Percentiles rank a stretch among this genome's conserved stretches.
Evolutionary conservation across 345 rosid genomes (phyloP).

Genomic region (Nasturtium officinale): DNA sequence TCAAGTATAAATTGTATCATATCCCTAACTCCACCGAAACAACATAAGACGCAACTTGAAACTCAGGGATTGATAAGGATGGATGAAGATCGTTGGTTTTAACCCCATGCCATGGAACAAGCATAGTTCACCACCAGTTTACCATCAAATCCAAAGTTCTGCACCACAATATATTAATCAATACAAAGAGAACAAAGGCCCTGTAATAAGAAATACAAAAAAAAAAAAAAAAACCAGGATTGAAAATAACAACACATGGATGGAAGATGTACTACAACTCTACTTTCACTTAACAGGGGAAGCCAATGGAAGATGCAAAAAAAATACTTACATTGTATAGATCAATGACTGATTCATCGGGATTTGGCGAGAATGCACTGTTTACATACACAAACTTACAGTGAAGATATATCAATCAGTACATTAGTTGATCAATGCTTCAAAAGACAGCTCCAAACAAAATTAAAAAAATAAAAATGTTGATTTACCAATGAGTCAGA

Average conservation of each 20-base stretch:
- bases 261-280: neutral
- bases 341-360: slow-evolving; percentile 81
- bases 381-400: slow-evolving; percentile 83
- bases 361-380: slow-evolving; percentile 90
- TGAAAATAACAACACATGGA: neutral
- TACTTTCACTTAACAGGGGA: neutral
- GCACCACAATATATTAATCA: slow-evolving; percentile 32
- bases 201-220: too few species aligned
- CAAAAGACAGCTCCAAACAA: too few species aligned
- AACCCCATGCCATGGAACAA: slow-evolving; percentile 95
- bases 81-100: slow-evolving; percentile 23
- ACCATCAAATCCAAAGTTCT: slow-evolving; percentile 94
- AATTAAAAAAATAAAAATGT: slow-evolving; percentile 8
- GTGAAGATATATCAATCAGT: slow-evolving; percentile 28
- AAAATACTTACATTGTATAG: slow-evolving; percentile 64
- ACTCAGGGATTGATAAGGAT: neutral
- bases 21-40: neutral
- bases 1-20: too few species aligned
- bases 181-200: neutral
- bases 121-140: slow-evolving; percentile 88
- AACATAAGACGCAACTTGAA: slow-evolving; percentile 9
- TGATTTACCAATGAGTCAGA: slow-evolving; percentile 71
- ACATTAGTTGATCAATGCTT: neutral
- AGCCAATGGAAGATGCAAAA: neutral
- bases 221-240: too few species aligned